A percentile compares a stretch with the other conserved stretches of the same genome.
These are phyloP conservation scores for Prunus campanulata DNA, from an alignment of 306 rosid species.

Conservation along the genomic window DNA sequence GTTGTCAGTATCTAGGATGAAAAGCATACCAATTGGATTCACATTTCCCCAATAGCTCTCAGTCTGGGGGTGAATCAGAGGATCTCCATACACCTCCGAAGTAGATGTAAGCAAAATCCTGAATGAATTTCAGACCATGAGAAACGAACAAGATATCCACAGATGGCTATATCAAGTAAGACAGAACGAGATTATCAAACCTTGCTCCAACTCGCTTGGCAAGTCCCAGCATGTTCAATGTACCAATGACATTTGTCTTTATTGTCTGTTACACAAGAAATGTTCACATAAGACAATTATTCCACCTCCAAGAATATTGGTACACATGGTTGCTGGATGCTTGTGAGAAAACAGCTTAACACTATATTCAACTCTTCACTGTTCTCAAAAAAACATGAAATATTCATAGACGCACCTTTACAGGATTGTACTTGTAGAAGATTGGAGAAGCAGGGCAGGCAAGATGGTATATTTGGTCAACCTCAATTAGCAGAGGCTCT, in stretches of 20 bases:
- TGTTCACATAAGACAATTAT: constrained; percentile 10
- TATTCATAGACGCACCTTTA: constrained; percentile 53
- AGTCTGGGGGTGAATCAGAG: constrained; percentile 90
- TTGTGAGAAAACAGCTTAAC: neutral
- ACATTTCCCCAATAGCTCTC: constrained; percentile 99
- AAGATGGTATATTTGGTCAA: constrained; percentile 93
- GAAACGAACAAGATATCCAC: constrained; percentile 23
- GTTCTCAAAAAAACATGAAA: neutral
- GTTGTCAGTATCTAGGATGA: constrained; percentile 7
- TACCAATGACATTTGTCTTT: constrained; percentile 97
- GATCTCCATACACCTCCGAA: constrained; percentile 98
- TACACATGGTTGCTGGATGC: neutral
- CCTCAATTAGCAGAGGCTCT: constrained; percentile 80
- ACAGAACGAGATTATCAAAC: constrained; percentile 30
- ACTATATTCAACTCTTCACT: neutral
- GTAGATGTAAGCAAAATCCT: constrained; percentile 99
- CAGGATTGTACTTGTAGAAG: constrained; percentile 95
- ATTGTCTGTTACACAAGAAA: constrained; percentile 60
- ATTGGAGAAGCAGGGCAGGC: constrained; percentile 99
- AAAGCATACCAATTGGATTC: constrained; percentile 79
- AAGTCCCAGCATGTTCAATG: constrained; percentile 97
- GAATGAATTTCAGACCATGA: constrained; percentile 28
- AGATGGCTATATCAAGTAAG: neutral
- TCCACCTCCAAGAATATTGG: neutral
- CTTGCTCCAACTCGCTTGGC: constrained; percentile 99